These are phyloP conservation scores for Trifolium subterraneum DNA, from an alignment of 306 rosid species.

Conservation along the genomic window DNA sequence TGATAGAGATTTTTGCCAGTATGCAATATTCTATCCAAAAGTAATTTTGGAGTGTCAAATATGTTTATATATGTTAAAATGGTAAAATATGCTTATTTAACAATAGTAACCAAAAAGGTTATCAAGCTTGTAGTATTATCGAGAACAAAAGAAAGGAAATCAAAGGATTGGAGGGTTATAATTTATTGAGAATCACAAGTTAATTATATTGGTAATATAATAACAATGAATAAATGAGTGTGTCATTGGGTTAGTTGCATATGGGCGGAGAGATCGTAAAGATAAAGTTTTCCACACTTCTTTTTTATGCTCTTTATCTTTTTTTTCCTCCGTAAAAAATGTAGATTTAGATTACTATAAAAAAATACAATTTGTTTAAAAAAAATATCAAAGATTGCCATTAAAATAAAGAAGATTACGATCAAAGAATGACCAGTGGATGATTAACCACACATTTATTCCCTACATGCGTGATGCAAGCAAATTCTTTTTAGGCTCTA, in stretches of 20 bases:
- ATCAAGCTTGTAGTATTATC: too few species aligned
- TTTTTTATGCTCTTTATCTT: constrained; percentile 53
- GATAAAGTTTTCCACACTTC: constrained; percentile 58
- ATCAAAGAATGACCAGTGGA: constrained; percentile 50
- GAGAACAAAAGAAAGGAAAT: too few species aligned
- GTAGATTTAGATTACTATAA: constrained; percentile 41
- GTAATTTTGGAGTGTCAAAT: too few species aligned
- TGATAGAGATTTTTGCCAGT: too few species aligned
- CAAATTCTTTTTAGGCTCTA: constrained; percentile 51
- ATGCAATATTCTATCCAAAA: too few species aligned
- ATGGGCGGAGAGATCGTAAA: constrained; percentile 49
- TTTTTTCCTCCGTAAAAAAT: constrained; percentile 43
- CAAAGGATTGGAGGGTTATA: not conserved
- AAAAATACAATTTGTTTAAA: too few species aligned
- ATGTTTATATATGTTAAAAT: too few species aligned
- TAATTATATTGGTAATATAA: not conserved
- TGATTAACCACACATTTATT: constrained; percentile 71
- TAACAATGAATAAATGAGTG: constrained; percentile 49
- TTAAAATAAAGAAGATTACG: too few species aligned
- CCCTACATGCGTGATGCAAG: constrained; percentile 52
- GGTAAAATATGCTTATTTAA: too few species aligned
- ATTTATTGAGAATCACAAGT: not conserved
- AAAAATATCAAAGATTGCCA: too few species aligned
- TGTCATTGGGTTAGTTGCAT: constrained; percentile 50
- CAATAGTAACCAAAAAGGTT: too few species aligned